Evolutionary conservation across 495 filamentous ascomycete species (phyloP).

Genomic region (Delitschia confertaspora): DNA sequence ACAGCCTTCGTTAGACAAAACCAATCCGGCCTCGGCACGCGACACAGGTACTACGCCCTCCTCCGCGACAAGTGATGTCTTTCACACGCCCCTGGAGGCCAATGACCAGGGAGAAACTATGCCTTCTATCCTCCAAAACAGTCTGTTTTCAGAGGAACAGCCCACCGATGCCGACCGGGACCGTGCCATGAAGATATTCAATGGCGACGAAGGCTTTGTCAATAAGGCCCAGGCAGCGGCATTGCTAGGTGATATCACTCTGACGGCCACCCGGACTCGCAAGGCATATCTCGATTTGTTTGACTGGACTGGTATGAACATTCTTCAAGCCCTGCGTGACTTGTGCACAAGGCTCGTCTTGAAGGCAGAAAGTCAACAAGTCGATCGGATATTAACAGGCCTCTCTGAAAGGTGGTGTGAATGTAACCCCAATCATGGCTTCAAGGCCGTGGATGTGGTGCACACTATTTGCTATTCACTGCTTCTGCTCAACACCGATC

Average conservation of each 20-base stretch:
- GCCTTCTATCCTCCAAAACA: conserved; percentile 18
- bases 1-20: conserved; percentile 17
- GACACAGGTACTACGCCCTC: conserved; percentile 36
- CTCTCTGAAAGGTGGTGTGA: conserved; percentile 86
- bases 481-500: conserved; percentile 89
- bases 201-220: conserved; percentile 75
- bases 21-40: conserved; percentile 24
- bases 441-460: conserved; percentile 85
- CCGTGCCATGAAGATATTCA: conserved; percentile 71
- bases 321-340: conserved; percentile 66
- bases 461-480: conserved; percentile 97
- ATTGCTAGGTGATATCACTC: conserved; percentile 75
- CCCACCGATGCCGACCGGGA: conserved; percentile 59
- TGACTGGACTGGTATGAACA: conserved; percentile 74
- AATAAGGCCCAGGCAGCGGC: conserved; percentile 69
- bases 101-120: conserved; percentile 32
- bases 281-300: conserved; percentile 89
- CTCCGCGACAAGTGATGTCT: conserved; percentile 34
- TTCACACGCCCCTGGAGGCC: conserved; percentile 42
- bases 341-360: conserved; percentile 78
- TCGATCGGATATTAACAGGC: conserved; percentile 84
- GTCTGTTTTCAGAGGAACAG: conserved; percentile 22
- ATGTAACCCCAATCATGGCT: conserved; percentile 90
- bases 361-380: conserved; percentile 90
- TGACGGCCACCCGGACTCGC: conserved; percentile 55